A percentile compares a stretch with the other conserved stretches of the same genome.
Conservation (phyloP, 352 stramenopile genomes). For the Globisporangium echinulatum region DNA sequence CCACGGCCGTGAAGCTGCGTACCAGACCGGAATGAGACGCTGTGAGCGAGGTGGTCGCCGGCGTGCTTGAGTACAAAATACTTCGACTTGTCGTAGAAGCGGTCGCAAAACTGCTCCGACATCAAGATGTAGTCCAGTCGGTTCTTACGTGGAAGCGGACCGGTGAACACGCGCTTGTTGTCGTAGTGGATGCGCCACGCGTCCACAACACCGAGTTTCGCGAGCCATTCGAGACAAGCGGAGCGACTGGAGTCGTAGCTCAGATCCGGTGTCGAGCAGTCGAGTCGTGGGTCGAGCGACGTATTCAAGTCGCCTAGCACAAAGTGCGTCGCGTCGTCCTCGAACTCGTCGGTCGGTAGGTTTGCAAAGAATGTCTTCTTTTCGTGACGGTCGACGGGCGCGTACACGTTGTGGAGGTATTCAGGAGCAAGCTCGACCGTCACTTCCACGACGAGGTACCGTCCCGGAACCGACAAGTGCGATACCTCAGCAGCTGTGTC, state of each 20-base stretch:
- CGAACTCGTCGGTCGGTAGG: conserved; percentile 6
- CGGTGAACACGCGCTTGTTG: conserved; percentile 7
- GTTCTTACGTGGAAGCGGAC: conserved; percentile 7
- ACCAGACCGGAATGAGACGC: neutral
- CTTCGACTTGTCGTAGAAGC: neutral
- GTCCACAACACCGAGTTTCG: conserved; percentile 10
- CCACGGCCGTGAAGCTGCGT: conserved; percentile 5
- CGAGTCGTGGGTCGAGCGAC: conserved; percentile 5
- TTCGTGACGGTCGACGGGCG: neutral
- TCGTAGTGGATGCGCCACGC: conserved; percentile 13
- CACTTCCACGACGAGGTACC: conserved; percentile 8
- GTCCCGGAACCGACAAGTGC: neutral
- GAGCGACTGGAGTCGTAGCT: conserved; percentile 12
- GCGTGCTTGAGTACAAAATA: neutral
- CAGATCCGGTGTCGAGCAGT: conserved; percentile 3
- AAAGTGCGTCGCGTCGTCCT: conserved; percentile 3
- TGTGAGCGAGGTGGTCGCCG: conserved; percentile 11
- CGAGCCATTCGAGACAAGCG: conserved; percentile 9
- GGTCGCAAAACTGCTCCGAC: conserved; percentile 1
- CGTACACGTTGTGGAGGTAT: conserved; percentile 15
- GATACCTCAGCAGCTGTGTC: conserved; percentile 1
- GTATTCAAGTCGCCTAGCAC: conserved; percentile 16
- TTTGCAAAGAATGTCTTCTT: conserved; percentile 4
- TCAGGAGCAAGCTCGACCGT: neutral
- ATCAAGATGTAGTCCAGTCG: conserved; percentile 22